phyloP scores from a whole-genome alignment of 306 rosid genomes.

The Sicyos baderoa region DNA sequence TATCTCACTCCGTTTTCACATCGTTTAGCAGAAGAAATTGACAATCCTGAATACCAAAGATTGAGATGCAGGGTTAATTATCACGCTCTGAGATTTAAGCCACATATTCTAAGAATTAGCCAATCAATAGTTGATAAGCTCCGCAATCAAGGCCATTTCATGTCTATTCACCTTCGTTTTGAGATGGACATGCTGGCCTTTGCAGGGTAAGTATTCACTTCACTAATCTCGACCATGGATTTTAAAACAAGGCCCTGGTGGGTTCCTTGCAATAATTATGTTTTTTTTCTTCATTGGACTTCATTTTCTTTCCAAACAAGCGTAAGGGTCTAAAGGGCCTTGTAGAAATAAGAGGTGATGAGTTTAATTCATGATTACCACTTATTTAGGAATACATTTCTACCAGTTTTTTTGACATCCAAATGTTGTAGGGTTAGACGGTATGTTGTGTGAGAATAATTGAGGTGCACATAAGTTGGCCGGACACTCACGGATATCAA shows the following conservation, averaged over 20 bases:
- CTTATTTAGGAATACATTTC: too few species aligned
- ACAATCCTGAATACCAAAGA: slow-evolving; percentile 84
- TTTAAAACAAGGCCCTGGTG: neutral
- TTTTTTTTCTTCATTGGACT: neutral
- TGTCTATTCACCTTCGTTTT: slow-evolving; percentile 96
- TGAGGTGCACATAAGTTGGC: too few species aligned
- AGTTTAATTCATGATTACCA: too few species aligned
- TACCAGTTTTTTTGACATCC: too few species aligned
- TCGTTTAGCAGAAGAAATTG: slow-evolving; percentile 94
- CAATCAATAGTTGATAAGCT: slow-evolving; percentile 92
- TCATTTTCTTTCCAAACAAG: too few species aligned
- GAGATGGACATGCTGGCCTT: slow-evolving; percentile 99
- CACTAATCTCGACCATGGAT: neutral
- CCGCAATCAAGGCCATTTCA: slow-evolving; percentile 78
- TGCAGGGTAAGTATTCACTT: slow-evolving; percentile 68
- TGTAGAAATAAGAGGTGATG: too few species aligned
- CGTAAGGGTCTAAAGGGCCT: too few species aligned
- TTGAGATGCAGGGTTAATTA: slow-evolving; percentile 93
- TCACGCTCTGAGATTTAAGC: slow-evolving; percentile 93
- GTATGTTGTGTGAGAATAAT: too few species aligned
- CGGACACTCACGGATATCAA: too few species aligned
- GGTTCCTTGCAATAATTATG: neutral
- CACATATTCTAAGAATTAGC: slow-evolving; percentile 76
- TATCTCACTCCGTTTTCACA: slow-evolving; percentile 97
- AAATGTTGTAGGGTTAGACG: too few species aligned